Evolutionary conservation across 73 alveolate genomes (phyloP).

Genomic region (Tetrahymena borealis): DNA sequence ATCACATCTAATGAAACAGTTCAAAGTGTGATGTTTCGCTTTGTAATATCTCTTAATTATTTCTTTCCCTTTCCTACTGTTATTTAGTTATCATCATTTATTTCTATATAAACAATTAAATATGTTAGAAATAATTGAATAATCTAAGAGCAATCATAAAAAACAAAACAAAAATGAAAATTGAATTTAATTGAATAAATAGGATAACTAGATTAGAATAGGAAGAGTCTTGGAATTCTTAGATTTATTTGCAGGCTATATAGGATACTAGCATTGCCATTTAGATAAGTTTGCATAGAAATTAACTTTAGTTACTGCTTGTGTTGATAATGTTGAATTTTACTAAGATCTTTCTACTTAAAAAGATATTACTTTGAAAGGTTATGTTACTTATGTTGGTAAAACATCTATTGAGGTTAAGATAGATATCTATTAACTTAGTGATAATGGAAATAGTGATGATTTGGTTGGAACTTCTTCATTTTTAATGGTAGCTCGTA

Average conservation of each 20-base stretch:
- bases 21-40: background rate
- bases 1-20: background rate
- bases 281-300: background rate
- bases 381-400: constrained; percentile 39
- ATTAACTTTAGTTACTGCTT: constrained; percentile 16
- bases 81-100: background rate
- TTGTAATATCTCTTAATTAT: no score
- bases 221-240: constrained; percentile 24
- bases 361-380: constrained; percentile 11
- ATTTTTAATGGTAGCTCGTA: constrained; percentile 32
- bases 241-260: constrained; percentile 18
- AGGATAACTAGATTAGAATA: constrained; percentile 18
- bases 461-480: constrained; percentile 11
- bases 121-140: no score
- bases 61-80: no score
- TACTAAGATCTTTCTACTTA: constrained; percentile 3
- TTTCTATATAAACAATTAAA: background rate
- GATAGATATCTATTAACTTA: constrained; percentile 11
- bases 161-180: background rate
- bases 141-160: background rate
- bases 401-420: constrained; percentile 28
- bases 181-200: background rate
- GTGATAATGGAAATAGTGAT: background rate
- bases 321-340: constrained; percentile 14
- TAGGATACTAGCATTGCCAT: constrained; percentile 1